Conservation (phyloP, 495 filamentous ascomycete species). For the Penicillium taxi region DNA sequence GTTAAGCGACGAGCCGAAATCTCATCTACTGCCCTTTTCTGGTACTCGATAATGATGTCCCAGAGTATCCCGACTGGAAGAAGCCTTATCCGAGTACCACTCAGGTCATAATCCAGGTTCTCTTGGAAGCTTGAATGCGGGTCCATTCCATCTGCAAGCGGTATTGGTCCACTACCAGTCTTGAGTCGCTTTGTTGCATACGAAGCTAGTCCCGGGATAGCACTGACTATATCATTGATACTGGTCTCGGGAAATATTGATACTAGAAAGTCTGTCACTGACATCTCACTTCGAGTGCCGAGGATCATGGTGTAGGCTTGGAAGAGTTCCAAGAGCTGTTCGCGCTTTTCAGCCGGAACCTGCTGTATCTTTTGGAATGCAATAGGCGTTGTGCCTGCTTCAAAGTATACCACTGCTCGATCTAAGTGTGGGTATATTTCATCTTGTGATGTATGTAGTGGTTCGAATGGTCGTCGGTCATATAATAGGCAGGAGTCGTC, state of each 20-base stretch:
- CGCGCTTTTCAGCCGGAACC: slow-evolving; percentile 5
- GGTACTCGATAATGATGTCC: slow-evolving; percentile 29
- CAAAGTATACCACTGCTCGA: slow-evolving; percentile 29
- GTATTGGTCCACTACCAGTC: slow-evolving; percentile 19
- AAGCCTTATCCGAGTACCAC: slow-evolving; percentile 16
- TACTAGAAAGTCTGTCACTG: slow-evolving; percentile 19
- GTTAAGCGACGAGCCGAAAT: slow-evolving; percentile 17
- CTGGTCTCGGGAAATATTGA: slow-evolving; percentile 20
- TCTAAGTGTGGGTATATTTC: slow-evolving; percentile 49
- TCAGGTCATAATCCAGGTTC: slow-evolving; percentile 33
- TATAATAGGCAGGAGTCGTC: slow-evolving; percentile 47
- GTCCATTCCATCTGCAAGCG: slow-evolving; percentile 12
- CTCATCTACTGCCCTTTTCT: slow-evolving; percentile 11
- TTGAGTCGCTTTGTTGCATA: slow-evolving; percentile 26
- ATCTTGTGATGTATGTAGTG: slow-evolving; percentile 37
- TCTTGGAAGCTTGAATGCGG: slow-evolving; percentile 23
- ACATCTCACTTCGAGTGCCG: slow-evolving; percentile 11
- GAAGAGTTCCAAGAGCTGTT: slow-evolving; percentile 14
- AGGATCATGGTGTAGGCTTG: slow-evolving; percentile 20
- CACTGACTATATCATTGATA: slow-evolving; percentile 24
- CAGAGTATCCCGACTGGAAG: slow-evolving; percentile 18
- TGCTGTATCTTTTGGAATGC: slow-evolving; percentile 10
- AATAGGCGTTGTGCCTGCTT: slow-evolving; percentile 22
- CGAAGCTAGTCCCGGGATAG: slow-evolving; percentile 24
- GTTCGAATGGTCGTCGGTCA: slow-evolving; percentile 57